Evolutionary conservation across 352 stramenopile genomes (phyloP).

Genomic region (Blastocystis sp.): DNA sequence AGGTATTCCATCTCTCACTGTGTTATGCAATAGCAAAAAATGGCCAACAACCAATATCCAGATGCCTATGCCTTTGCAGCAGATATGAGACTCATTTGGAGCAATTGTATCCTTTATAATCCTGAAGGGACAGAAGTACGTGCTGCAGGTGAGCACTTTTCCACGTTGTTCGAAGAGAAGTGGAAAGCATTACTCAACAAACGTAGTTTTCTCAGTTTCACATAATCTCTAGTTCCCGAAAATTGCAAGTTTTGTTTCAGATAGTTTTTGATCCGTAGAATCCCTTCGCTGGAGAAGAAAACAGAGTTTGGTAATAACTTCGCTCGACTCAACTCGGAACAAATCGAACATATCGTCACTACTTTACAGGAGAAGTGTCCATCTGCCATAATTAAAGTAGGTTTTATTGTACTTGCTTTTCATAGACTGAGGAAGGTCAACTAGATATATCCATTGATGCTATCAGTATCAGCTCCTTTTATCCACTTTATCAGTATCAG

Average conservation of each 20-base stretch:
- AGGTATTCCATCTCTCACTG: neutral
- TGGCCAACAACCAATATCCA: constrained; percentile 9
- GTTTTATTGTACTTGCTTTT: neutral
- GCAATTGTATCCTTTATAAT: constrained; percentile 49
- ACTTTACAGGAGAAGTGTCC: constrained; percentile 21
- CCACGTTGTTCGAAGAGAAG: neutral
- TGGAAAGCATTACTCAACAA: neutral
- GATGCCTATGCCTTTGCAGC: constrained; percentile 40
- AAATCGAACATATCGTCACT: neutral
- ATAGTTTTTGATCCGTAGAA: neutral
- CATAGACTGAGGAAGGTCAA: neutral
- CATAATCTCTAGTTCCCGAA: constrained; percentile 14
- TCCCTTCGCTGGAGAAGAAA: neutral
- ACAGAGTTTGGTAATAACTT: neutral
- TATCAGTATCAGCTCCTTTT: neutral
- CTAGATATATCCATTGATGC: neutral
- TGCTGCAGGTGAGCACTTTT: neutral
- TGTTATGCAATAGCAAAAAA: constrained; percentile 2
- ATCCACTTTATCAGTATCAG: constrained; percentile 6
- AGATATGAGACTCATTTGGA: constrained; percentile 41
- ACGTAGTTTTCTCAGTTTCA: neutral
- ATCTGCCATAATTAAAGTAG: neutral
- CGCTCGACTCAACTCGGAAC: neutral
- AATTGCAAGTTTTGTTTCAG: neutral
- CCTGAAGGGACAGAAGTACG: constrained; percentile 11